Evolutionary conservation across 352 stramenopile genomes (phyloP).

Genomic region (Pythium brassicae): DNA sequence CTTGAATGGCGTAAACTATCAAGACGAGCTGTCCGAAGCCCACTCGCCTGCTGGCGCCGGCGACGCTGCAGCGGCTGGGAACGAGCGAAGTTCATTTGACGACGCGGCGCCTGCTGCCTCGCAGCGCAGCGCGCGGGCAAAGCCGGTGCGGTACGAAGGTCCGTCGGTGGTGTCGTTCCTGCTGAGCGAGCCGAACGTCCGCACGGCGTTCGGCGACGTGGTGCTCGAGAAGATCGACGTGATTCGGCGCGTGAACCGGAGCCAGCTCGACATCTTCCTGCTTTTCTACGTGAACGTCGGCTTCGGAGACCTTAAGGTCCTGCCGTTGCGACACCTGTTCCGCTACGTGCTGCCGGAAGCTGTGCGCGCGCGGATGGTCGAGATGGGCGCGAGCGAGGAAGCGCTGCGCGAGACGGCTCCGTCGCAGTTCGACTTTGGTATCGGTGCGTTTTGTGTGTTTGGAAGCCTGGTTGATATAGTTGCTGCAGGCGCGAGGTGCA

Average conservation of each 20-base stretch:
- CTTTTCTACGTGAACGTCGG: constrained; percentile 73
- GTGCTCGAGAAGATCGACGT: constrained; percentile 82
- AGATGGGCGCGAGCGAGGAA: constrained; percentile 68
- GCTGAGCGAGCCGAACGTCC: constrained; percentile 52
- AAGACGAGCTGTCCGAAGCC: neutral
- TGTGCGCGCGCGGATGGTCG: constrained; percentile 55
- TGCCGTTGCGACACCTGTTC: constrained; percentile 73
- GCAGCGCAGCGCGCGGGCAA: constrained; percentile 21
- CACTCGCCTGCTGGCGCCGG: neutral
- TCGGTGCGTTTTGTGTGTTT: constrained; percentile 18
- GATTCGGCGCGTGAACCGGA: constrained; percentile 45
- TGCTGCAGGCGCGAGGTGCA: no score
- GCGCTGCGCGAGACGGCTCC: constrained; percentile 61
- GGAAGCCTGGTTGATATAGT: neutral
- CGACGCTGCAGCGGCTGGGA: constrained; percentile 7
- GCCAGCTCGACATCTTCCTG: constrained; percentile 64
- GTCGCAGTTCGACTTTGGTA: constrained; percentile 58
- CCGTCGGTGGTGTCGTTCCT: constrained; percentile 64
- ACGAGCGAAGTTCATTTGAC: constrained; percentile 13
- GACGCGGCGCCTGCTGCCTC: neutral
- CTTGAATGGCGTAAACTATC: constrained; percentile 19
- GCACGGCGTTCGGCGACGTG: constrained; percentile 75
- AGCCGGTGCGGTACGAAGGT: constrained; percentile 65
- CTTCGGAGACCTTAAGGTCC: constrained; percentile 40
- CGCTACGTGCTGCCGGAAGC: constrained; percentile 62